Base-by-base conservation (phyloP, 78 protist genomes). In the Chrysochromulina tobinii region DNA sequence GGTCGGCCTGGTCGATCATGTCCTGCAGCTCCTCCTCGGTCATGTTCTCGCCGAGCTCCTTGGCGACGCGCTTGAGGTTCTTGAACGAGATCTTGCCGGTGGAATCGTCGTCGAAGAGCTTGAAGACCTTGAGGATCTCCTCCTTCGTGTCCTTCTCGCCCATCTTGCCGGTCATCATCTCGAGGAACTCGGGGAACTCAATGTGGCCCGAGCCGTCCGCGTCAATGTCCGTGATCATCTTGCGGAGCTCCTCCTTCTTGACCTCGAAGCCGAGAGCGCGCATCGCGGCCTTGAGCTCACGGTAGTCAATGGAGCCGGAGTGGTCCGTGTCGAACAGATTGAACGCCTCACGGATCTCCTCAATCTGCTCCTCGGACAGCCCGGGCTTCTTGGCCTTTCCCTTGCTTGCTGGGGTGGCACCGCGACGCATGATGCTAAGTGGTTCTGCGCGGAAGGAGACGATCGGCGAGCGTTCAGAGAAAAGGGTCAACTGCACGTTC, bases 261-360 rank as follows among this genome's bases (percentile, higher is more conserved):
- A 96, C 97, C 91, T 98, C 99, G 79, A 98, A 96, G 8, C 99
- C 99, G 14, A 98, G 95, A 1, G 99, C 99, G 1, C 98, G 93
- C 97, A 98, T 96, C 17, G 98, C 99, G 23, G 96, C 99, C 94
- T 95, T 95, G 61, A 98, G 93, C 93, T 98, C 99, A 66, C 96
- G 96, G 38, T 94, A 95, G 55, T 97, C 98, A 68, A 98, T 98
- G 17, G 96, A 64, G 48, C 98, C 99, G 2, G 89, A 61, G 48
- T 75, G 68, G 67, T 90, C 81, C 15, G 89, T 57, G 85, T 90
- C 92, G n/a, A 90, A 90, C 7, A 90, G 87, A n/a, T 64, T 27
- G 67, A 90, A 90, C 4, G 92, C 92, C 87, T 90, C 92, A 15
- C 72, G 64, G 85, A 90, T 90, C 69, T 90, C 92, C 58, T 90